Base-by-base conservation (phyloP, 1,284 basidiomycete species). In the Neonothopanus nambi region DNA sequence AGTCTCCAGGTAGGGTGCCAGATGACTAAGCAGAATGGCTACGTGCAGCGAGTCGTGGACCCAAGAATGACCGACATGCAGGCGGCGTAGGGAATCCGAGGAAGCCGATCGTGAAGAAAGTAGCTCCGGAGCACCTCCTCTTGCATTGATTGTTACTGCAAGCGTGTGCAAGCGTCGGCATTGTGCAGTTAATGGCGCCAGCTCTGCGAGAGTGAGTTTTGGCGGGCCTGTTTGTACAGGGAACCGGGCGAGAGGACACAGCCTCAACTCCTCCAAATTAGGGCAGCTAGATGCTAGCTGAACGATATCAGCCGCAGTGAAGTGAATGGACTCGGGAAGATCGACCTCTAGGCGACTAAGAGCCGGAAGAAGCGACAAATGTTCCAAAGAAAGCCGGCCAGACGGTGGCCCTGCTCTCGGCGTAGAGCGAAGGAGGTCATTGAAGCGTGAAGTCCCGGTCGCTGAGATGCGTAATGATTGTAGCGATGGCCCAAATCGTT, bases 51-150 rank as follows among this genome's bases (percentile, higher is more conserved):
- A 77, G 61, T 91, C 85, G 54, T 71, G 71, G 56, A 83, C 73
- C 78, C 81, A 85, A 33, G 88, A 89, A 67, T 90, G 84, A 12
- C 88, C 87, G 46, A 89, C 74, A 64, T 89, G 82, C 42, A 90
- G 69, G 39, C 84, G 82, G 30, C 81, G 71, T 21, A 91, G 75
- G 28, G 86, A 82, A 54, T 76, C 70, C 30, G 87, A 89, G 39
- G 84, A 85, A 12, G 74, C 70, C 41, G 72, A 64, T 40, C 70
- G 74, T 43, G 78, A 68, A 39, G 63, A 63, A 55, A 82, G 73
- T 37, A 78, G 70, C 20, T 77, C 74, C 39, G 71, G 71, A 51
- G 73, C 74, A 18, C 72, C 75, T 35, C 69, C 68, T 43, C 71
- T 75, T 21, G 84, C 87, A 58, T 88, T 78, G 44, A 89, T 69